phyloP scores from a whole-genome alignment of 768 basidiomycete species.

The Boletales sp. region DNA sequence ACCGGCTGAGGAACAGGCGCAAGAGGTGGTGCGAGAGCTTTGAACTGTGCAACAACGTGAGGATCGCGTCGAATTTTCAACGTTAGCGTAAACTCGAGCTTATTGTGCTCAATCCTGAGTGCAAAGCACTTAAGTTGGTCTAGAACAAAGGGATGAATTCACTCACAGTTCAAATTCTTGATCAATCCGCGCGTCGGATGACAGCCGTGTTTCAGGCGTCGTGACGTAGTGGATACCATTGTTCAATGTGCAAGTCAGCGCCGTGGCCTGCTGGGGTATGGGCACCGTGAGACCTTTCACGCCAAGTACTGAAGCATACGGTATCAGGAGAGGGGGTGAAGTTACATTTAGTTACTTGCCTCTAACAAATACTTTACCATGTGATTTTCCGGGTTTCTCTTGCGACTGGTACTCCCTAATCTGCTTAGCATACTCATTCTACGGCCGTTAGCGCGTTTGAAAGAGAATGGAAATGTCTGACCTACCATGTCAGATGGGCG shows the following conservation, averaged over 20 bases:
- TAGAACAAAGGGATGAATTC: not conserved
- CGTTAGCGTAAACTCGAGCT: conserved; percentile 91
- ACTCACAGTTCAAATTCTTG: conserved; percentile 91
- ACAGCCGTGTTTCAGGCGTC: conserved; percentile 72
- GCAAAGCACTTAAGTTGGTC: not conserved
- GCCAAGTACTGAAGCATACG: conserved; percentile 55
- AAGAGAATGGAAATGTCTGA: conserved; percentile 1
- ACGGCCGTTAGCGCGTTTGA: conserved; percentile 1
- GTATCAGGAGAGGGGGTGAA: not conserved
- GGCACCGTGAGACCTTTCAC: conserved; percentile 74
- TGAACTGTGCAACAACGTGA: conserved; percentile 78
- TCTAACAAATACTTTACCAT: conserved; percentile 94
- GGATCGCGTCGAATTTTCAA: conserved; percentile 84
- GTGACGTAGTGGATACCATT: conserved; percentile 97
- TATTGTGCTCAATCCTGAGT: conserved; percentile 83
- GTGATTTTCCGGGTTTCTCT: conserved; percentile 74
- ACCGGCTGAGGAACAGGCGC: conserved; percentile 40
- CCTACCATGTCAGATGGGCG: conserved; percentile 93
- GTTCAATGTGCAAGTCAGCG: conserved; percentile 83
- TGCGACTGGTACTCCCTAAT: conserved; percentile 77
- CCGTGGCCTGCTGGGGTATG: conserved; percentile 70
- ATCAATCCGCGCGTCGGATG: conserved; percentile 59
- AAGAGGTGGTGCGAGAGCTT: conserved; percentile 52
- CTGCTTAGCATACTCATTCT: conserved; percentile 95
- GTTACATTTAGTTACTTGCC: conserved; percentile 41